phyloP scores from a whole-genome alignment of 805 yeast genomes.

The Ogataea paradorogensis region DNA sequence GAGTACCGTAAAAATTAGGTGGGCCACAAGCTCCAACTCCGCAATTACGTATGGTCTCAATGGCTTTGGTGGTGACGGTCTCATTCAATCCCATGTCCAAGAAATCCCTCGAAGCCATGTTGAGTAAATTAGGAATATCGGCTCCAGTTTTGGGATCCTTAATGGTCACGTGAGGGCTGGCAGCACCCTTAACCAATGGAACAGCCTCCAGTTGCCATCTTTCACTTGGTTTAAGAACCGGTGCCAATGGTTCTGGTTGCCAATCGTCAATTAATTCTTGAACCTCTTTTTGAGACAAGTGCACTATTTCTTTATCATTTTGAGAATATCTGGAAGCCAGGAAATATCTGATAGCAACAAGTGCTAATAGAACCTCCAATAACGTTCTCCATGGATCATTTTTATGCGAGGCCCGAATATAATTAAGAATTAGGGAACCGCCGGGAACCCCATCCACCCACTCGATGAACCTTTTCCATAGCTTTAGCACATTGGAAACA shows the following conservation, averaged over 20 bases:
- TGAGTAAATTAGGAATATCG: conserved; percentile 42
- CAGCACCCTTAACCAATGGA: conserved; percentile 61
- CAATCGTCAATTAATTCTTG: conserved; percentile 86
- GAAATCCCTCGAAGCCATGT: conserved; percentile 72
- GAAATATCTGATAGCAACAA: conserved; percentile 84
- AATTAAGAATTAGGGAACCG: conserved; percentile 57
- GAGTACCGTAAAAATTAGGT: conserved; percentile 95
- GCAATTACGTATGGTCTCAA: conserved; percentile 54
- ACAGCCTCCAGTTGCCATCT: conserved; percentile 59
- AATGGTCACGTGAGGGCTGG: conserved; percentile 38
- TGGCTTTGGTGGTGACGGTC: conserved; percentile 50
- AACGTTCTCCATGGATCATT: conserved; percentile 90
- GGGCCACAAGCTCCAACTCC: conserved; percentile 99
- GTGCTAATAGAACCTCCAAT: conserved; percentile 69
- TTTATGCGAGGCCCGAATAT: conserved; percentile 82
- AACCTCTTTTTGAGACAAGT: conserved; percentile 58
- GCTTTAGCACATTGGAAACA: conserved; percentile 26
- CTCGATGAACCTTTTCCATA: conserved; percentile 25
- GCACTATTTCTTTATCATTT: conserved; percentile 67
- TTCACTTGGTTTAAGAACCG: conserved; percentile 48
- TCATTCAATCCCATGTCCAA: conserved; percentile 55
- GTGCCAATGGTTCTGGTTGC: conserved; percentile 84
- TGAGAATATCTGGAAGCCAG: conserved; percentile 73
- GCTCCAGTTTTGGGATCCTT: conserved; percentile 29
- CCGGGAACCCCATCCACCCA: conserved; percentile 44